These are phyloP conservation scores for Ascochyta fabae DNA, from an alignment of 2,329 filamentous ascomycete genomes.

Conservation along the genomic window DNA sequence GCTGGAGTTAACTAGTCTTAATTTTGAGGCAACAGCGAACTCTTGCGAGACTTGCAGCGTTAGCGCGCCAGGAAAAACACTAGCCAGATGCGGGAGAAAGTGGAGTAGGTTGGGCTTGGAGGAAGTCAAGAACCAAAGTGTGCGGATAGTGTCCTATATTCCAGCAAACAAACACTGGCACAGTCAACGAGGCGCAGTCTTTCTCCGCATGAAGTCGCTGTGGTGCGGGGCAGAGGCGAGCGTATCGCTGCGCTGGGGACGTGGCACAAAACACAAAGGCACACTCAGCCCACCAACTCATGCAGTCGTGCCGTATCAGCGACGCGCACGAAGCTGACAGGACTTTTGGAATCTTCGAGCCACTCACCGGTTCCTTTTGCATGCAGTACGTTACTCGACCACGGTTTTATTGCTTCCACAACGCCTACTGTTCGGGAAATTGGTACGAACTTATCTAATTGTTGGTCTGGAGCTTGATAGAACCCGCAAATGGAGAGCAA, in stretches of 20 bases:
- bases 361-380: constrained; percentile 1
- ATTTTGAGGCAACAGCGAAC: constrained; percentile 5
- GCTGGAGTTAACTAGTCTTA: background rate
- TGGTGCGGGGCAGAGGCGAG: constrained; percentile 15
- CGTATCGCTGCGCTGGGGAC: constrained; percentile 7
- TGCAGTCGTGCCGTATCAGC: constrained; percentile 16
- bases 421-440: constrained; percentile 1
- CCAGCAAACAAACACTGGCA: background rate
- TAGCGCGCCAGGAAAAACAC: background rate
- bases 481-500: too few relatives aligned
- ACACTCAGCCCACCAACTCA: constrained; percentile 11
- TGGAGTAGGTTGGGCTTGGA: constrained; percentile 1
- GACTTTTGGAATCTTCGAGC: constrained; percentile 8
- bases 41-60: background rate
- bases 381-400: background rate
- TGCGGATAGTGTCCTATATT: background rate
- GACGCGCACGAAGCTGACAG: constrained; percentile 13
- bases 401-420: constrained; percentile 2
- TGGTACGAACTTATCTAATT: background rate
- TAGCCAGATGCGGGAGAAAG: constrained; percentile 3
- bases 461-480: background rate
- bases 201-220: constrained; percentile 1
- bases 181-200: constrained; percentile 10
- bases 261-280: constrained; percentile 12
- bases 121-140: background rate